Percentiles rank a stretch among this genome's conserved stretches.
phyloP scores from a whole-genome alignment of 768 basidiomycete genomes.

The Suillus subaureus region DNA sequence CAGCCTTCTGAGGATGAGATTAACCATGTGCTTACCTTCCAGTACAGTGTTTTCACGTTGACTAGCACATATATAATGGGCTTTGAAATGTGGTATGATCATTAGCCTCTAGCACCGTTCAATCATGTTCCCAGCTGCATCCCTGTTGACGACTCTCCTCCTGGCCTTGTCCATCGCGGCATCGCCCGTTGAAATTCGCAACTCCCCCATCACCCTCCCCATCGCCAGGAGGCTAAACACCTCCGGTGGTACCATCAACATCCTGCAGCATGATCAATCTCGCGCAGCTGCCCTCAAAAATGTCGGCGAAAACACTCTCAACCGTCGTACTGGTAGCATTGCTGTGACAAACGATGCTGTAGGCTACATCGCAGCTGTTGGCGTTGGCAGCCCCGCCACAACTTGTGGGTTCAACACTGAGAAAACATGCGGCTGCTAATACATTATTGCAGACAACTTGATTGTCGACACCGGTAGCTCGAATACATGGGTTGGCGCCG shows the following conservation, averaged over 20 bases:
- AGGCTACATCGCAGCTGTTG: conserved; percentile 38
- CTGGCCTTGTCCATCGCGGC: background rate
- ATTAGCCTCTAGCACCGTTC: background rate
- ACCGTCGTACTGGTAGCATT: conserved; percentile 27
- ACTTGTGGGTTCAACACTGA: conserved; percentile 49
- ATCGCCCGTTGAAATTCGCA: background rate
- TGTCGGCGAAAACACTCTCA: conserved; percentile 23
- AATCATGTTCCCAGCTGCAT: conserved; percentile 35
- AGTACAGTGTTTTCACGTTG: background rate
- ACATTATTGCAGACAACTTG: background rate
- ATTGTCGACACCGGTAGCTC: background rate
- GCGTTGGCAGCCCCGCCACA: conserved; percentile 58
- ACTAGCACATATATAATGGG: background rate
- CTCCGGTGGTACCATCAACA: conserved; percentile 12
- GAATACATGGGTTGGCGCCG: background rate
- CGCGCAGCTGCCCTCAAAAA: conserved; percentile 46
- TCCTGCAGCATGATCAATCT: conserved; percentile 52
- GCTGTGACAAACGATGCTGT: conserved; percentile 47
- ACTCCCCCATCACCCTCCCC: background rate
- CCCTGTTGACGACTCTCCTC: background rate
- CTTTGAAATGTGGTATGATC: background rate
- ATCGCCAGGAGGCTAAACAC: background rate
- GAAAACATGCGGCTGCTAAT: background rate
- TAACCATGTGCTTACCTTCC: conserved; percentile 18
- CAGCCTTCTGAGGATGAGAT: background rate